phyloP scores from a whole-genome alignment of 1,284 basidiomycete genomes.

The Leccinum brunneo-olivaceum region DNA sequence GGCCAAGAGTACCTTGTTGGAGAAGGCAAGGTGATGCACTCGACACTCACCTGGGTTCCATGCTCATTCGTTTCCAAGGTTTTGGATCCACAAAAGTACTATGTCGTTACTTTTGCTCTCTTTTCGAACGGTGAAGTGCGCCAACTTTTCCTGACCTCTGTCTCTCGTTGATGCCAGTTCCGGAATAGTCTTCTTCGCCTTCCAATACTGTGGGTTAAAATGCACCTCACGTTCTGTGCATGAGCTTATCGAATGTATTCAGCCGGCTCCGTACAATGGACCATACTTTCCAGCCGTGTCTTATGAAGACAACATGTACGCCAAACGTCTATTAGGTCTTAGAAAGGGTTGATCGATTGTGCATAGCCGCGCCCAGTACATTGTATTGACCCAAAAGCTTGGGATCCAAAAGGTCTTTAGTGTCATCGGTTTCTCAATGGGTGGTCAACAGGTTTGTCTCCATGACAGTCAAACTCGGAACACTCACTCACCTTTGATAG shows the following conservation, averaged over 20 bases:
- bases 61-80: constrained; percentile 27
- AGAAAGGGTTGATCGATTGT: background rate
- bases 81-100: constrained; percentile 45
- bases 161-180: background rate
- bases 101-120: constrained; percentile 50
- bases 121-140: constrained; percentile 55
- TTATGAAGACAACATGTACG: constrained; percentile 58
- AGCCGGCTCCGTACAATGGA: constrained; percentile 43
- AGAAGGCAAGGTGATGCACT: constrained; percentile 36
- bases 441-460: constrained; percentile 46
- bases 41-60: background rate
- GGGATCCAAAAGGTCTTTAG: constrained; percentile 35
- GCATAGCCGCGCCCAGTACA: constrained; percentile 48
- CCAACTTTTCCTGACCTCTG: background rate
- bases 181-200: constrained; percentile 9
- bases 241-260: constrained; percentile 3
- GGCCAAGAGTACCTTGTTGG: constrained; percentile 49
- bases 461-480: background rate
- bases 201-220: constrained; percentile 20
- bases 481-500: constrained; percentile 23
- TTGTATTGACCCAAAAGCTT: constrained; percentile 45
- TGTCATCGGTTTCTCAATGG: constrained; percentile 43
- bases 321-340: background rate
- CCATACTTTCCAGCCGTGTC: constrained; percentile 42
- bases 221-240: background rate